A percentile compares a stretch with the other conserved stretches of the same genome.
Conservation (phyloP, 805 yeast species). For the Scheffersomyces stipitis region DNA sequence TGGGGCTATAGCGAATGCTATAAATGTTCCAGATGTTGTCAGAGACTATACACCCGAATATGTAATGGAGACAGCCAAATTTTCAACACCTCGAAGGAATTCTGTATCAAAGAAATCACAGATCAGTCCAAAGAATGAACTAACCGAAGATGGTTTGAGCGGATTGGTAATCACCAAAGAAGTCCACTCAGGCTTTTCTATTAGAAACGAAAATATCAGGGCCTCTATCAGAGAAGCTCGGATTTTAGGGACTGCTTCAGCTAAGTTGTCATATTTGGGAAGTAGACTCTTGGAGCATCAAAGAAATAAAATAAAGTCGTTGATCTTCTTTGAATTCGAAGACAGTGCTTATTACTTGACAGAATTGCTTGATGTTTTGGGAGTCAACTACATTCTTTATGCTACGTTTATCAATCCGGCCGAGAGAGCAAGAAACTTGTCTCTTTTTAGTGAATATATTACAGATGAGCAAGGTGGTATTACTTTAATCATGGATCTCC, state of each 20-base stretch:
- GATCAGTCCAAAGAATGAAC: slow-evolving; percentile 7
- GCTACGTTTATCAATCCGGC: slow-evolving; percentile 55
- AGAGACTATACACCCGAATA: background rate
- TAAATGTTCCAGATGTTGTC: slow-evolving; percentile 11
- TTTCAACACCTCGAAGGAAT: background rate
- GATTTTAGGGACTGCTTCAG: slow-evolving; percentile 61
- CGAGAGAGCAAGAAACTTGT: slow-evolving; percentile 53
- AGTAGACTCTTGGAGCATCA: slow-evolving; percentile 56
- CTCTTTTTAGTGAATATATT: slow-evolving; percentile 46
- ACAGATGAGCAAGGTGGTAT: slow-evolving; percentile 42
- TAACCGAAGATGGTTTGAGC: slow-evolving; percentile 17
- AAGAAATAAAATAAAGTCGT: slow-evolving; percentile 45
- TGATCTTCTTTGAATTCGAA: slow-evolving; percentile 70
- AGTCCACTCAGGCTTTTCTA: slow-evolving; percentile 18
- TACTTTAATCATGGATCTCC: slow-evolving; percentile 63
- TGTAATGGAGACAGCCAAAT: background rate
- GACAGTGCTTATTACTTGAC: slow-evolving; percentile 69
- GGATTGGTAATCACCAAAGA: slow-evolving; percentile 21
- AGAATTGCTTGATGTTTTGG: slow-evolving; percentile 61
- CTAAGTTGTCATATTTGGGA: slow-evolving; percentile 61
- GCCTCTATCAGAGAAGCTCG: slow-evolving; percentile 27
- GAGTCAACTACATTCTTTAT: slow-evolving; percentile 61
- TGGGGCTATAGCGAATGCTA: slow-evolving; percentile 4
- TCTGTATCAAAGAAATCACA: background rate
- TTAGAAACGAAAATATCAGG: slow-evolving; percentile 5